Evolutionary conservation across 305 asterid genomes (phyloP).

Genomic region (Fraxinus sp.): DNA sequence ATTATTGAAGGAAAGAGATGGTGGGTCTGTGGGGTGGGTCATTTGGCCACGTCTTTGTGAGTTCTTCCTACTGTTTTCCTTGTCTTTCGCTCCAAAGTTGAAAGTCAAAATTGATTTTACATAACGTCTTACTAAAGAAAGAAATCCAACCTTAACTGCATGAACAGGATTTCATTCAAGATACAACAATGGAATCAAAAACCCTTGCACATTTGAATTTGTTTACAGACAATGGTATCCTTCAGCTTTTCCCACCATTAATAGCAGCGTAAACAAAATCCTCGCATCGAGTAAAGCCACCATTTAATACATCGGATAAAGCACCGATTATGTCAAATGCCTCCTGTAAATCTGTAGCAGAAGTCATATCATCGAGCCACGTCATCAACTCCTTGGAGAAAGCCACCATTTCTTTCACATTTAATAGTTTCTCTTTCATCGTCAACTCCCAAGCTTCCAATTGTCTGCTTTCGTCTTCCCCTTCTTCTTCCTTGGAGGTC

Average conservation of each 20-base stretch:
- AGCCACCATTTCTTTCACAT: conserved; percentile 74
- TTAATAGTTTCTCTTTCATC: conserved; percentile 72
- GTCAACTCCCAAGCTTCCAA: conserved; percentile 83
- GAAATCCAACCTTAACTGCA: neutral
- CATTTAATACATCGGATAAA: conserved; percentile 62
- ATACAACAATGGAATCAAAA: neutral
- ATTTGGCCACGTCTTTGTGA: neutral
- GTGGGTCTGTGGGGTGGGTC: neutral
- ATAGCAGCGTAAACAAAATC: conserved; percentile 86
- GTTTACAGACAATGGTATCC: neutral
- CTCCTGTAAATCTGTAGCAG: conserved; percentile 78
- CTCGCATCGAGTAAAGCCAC: conserved; percentile 58
- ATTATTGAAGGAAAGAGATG: neutral
- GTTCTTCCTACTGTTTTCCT: neutral
- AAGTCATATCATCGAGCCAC: conserved; percentile 83
- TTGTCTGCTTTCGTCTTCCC: conserved; percentile 54
- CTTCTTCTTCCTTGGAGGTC: conserved; percentile 34
- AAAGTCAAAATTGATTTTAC: neutral
- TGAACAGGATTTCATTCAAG: neutral
- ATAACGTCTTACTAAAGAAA: neutral
- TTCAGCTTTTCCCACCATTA: conserved; percentile 47
- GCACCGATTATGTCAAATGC: conserved; percentile 83
- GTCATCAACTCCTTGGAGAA: conserved; percentile 81
- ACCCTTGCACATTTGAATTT: neutral
- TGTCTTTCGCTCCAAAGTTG: neutral